Evolutionary conservation across 1,284 basidiomycete genomes (phyloP).

Genomic region (Ceratobasidium sp.): DNA sequence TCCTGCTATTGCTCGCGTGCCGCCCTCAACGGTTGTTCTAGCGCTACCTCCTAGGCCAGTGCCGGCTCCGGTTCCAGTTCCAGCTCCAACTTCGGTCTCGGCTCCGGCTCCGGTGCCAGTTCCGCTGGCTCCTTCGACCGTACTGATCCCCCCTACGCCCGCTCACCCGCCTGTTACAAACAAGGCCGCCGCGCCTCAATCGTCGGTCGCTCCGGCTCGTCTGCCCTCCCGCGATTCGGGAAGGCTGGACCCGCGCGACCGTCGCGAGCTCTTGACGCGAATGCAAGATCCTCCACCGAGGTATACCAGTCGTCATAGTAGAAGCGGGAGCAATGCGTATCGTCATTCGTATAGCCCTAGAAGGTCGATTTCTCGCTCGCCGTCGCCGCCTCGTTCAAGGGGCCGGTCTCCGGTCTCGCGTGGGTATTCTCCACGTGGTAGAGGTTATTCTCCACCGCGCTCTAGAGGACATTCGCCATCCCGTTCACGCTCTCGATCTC

Average conservation of each 20-base stretch:
- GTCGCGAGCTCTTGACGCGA: slow-evolving; percentile 15
- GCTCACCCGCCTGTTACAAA: not conserved
- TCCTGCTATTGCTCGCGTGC: not conserved
- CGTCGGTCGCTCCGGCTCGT: not conserved
- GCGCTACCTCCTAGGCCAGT: no score
- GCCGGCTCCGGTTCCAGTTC: not conserved
- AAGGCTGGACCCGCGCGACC: slow-evolving; percentile 12
- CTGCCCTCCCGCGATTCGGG: slow-evolving; percentile 3
- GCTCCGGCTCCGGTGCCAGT: not conserved
- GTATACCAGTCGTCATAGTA: not conserved
- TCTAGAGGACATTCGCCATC: slow-evolving; percentile 1
- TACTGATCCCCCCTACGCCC: slow-evolving; percentile 6
- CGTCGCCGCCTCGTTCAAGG: slow-evolving; percentile 4
- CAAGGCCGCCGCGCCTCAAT: not conserved
- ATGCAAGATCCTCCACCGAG: not conserved
- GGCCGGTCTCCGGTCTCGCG: no score
- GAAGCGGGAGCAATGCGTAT: not conserved
- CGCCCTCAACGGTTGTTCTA: no score
- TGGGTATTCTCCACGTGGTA: no score
- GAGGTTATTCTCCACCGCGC: no score
- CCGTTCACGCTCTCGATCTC: slow-evolving; percentile 1
- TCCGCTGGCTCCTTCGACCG: not conserved
- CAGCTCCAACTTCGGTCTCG: not conserved
- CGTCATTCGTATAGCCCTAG: not conserved
- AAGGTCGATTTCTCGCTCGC: slow-evolving; percentile 7